These are phyloP conservation scores for Sarocladium brachiariae DNA, from an alignment of 2,329 filamentous ascomycete species.

Conservation along the genomic window DNA sequence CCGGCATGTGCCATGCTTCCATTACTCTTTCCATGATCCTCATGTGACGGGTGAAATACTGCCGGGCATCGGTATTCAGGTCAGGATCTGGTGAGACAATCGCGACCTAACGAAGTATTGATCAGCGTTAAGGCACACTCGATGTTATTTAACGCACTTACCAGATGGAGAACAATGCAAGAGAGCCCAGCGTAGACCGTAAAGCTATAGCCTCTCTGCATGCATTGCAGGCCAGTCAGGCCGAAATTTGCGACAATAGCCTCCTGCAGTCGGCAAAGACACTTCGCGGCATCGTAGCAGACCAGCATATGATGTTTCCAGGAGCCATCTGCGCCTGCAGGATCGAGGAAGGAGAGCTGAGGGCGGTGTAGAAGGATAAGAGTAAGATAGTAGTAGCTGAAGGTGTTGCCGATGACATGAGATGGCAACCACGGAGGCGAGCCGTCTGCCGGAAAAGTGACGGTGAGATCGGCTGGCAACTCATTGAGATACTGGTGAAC, in stretches of 20 bases:
- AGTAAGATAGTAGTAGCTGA: slow-evolving; percentile 80
- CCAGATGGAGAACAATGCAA: slow-evolving; percentile 87
- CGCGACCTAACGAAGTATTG: slow-evolving; percentile 62
- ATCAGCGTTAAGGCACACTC: too few relatives aligned
- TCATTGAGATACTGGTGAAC: slow-evolving; percentile 70
- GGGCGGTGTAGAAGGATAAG: slow-evolving; percentile 84
- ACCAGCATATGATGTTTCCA: slow-evolving; percentile 88
- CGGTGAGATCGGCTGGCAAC: slow-evolving; percentile 69
- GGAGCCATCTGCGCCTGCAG: slow-evolving; percentile 59
- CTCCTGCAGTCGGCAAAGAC: slow-evolving; percentile 80
- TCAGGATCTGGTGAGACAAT: slow-evolving; percentile 90
- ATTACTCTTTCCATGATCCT: slow-evolving; percentile 82
- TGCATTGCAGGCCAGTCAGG: slow-evolving; percentile 74
- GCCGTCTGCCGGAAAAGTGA: slow-evolving; percentile 71
- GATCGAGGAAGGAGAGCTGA: slow-evolving; percentile 72
- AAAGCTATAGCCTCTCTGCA: slow-evolving; percentile 92
- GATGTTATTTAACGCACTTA: slow-evolving; percentile 43
- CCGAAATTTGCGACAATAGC: slow-evolving; percentile 71
- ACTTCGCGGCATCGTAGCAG: slow-evolving; percentile 79
- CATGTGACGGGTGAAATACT: slow-evolving; percentile 93
- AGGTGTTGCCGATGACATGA: slow-evolving; percentile 82
- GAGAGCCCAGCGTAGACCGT: slow-evolving; percentile 89
- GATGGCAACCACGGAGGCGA: slow-evolving; percentile 79
- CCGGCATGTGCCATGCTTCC: slow-evolving; percentile 76
- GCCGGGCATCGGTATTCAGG: slow-evolving; percentile 73